A percentile compares a stretch with the other conserved stretches of the same genome.
These are phyloP conservation scores for Mycena metata DNA, from an alignment of 768 basidiomycete genomes.

Conservation along the genomic window DNA sequence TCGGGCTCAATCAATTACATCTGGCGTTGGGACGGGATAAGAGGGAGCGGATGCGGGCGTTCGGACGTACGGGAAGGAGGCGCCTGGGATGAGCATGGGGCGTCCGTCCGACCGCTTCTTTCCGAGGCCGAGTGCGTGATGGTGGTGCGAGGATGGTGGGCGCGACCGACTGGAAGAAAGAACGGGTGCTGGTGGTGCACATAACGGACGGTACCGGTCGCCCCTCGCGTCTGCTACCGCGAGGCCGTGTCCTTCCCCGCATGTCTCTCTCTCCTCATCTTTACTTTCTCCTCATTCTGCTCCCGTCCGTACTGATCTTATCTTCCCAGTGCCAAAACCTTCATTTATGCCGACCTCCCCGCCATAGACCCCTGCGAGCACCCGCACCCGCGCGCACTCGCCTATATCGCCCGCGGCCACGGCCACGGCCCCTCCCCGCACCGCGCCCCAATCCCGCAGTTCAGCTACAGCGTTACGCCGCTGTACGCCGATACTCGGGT, in stretches of 20 bases:
- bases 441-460: conserved; percentile 60
- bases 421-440: conserved; percentile 59
- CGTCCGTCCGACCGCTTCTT: no score
- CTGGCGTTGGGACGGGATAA: no score
- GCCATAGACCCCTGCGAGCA: conserved; percentile 65
- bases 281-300: not conserved
- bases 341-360: conserved; percentile 60
- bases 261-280: not conserved
- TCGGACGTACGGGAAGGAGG: no score
- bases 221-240: not conserved
- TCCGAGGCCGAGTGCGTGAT: not conserved
- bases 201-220: not conserved
- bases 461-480: conserved; percentile 61
- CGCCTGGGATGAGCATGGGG: no score
- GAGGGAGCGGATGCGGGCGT: no score
- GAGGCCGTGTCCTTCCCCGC: no score
- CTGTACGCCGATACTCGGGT: conserved; percentile 68
- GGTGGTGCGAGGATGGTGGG: not conserved
- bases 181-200: no score
- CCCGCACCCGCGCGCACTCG: conserved; percentile 56
- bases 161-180: not conserved
- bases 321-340: conserved; percentile 48
- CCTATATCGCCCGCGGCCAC: conserved; percentile 67
- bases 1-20: not conserved
- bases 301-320: not conserved